phyloP scores from a whole-genome alignment of 352 stramenopile genomes.

The Phytophthora citrophthora region DNA sequence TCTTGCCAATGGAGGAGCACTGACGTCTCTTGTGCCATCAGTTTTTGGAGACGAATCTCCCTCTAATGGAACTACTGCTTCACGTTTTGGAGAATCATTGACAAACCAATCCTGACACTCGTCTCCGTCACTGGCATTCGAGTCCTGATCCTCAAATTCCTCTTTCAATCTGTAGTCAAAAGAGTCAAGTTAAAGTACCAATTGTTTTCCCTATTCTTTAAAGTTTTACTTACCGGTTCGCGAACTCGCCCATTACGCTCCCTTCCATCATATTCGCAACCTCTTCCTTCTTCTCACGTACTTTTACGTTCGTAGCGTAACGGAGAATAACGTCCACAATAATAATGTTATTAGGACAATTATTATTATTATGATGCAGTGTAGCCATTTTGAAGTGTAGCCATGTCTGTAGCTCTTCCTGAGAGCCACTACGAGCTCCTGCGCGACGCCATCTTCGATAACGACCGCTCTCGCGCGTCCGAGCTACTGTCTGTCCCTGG shows the following conservation, averaged over 20 bases:
- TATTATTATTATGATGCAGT: too few species aligned
- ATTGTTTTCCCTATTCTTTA: too few species aligned
- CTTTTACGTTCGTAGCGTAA: conserved; percentile 2
- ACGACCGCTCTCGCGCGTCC: conserved; percentile 51
- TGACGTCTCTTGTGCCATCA: conserved; percentile 18
- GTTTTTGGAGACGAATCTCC: conserved; percentile 25
- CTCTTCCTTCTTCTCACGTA: too few species aligned
- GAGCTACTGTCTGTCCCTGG: conserved; percentile 46
- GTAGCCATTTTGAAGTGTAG: too few species aligned
- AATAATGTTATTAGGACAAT: too few species aligned
- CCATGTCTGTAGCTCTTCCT: conserved; percentile 21
- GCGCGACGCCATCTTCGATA: conserved; percentile 79
- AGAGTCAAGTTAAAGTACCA: too few species aligned
- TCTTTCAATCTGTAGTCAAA: conserved; percentile 45
- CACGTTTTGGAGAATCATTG: conserved; percentile 61
- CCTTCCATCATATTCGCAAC: conserved; percentile 50
- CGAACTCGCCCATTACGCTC: conserved; percentile 63
- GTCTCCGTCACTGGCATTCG: conserved; percentile 55
- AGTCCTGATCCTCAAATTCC: conserved; percentile 74
- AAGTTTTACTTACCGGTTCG: conserved; percentile 44
- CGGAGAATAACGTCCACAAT: conserved; percentile 21
- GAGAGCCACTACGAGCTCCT: conserved; percentile 72
- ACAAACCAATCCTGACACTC: conserved; percentile 86
- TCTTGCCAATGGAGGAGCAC: conserved; percentile 5
- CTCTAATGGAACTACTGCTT: conserved; percentile 35